Evolutionary conservation across 129 eudicot genomes (phyloP).

Genomic region (Flaveria trinervia): DNA sequence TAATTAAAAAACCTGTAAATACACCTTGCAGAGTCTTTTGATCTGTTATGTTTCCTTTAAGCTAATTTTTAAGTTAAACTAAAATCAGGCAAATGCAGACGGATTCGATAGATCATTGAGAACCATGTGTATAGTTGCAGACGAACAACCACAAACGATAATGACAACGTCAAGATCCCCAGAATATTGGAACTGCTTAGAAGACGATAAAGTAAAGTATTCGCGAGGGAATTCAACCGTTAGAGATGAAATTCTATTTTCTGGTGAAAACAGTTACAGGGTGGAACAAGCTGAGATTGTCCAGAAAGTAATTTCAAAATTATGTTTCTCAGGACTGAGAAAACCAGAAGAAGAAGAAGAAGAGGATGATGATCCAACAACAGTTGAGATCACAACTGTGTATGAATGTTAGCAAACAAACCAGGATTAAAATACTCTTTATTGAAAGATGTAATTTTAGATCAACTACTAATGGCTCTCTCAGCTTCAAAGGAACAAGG

Average conservation of each 20-base stretch:
- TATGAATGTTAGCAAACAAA: constrained; percentile 60
- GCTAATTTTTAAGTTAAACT: constrained; percentile 14
- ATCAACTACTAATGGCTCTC: constrained; percentile 67
- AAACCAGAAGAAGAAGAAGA: constrained; percentile 8
- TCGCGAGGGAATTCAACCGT: constrained; percentile 17
- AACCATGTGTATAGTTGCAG: constrained; percentile 26
- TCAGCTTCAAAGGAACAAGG: constrained; percentile 70
- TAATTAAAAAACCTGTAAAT: not conserved
- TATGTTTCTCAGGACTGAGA: constrained; percentile 61
- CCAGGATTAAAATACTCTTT: constrained; percentile 68
- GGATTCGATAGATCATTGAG: constrained; percentile 37
- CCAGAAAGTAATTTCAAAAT: constrained; percentile 65
- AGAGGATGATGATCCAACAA: constrained; percentile 46
- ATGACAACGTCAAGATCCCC: constrained; percentile 26
- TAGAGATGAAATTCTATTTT: constrained; percentile 22
- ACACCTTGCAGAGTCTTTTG: not conserved
- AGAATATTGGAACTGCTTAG: constrained; percentile 39
- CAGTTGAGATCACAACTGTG: constrained; percentile 58
- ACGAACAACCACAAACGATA: constrained; percentile 34
- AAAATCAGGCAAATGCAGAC: constrained; percentile 44
- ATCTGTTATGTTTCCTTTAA: not conserved
- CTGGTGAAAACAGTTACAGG: constrained; percentile 43
- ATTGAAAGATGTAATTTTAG: constrained; percentile 66
- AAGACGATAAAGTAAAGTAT: constrained; percentile 23
- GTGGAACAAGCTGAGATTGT: constrained; percentile 57